A percentile compares a stretch with the other conserved stretches of the same genome.
Conservation (phyloP, 2,329 filamentous ascomycete species). For the Eutypa lata region DNA sequence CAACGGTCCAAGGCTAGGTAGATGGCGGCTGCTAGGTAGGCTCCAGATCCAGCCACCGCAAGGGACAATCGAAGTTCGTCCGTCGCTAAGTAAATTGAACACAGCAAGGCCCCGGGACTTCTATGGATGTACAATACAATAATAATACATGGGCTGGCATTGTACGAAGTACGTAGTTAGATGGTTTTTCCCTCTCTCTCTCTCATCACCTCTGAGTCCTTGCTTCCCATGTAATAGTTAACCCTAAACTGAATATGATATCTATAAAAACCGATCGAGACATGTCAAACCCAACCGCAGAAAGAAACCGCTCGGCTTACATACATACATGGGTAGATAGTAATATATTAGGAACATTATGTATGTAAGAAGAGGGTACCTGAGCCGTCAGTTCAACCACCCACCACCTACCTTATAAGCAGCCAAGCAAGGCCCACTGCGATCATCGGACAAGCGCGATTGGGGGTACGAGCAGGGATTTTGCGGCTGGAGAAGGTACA, state of each 20-base stretch:
- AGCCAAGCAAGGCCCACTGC: conserved; percentile 8
- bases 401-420: no score
- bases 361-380: conserved; percentile 13
- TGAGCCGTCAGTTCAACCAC: conserved; percentile 17
- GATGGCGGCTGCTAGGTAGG: background rate
- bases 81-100: background rate
- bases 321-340: no score
- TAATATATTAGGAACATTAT: no score
- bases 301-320: conserved; percentile 5
- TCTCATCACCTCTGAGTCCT: background rate
- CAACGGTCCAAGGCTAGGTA: background rate
- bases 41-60: background rate
- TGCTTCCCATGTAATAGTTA: background rate
- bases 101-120: background rate
- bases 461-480: conserved; percentile 23
- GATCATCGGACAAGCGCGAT: conserved; percentile 30
- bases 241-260: conserved; percentile 3
- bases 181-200: background rate
- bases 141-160: background rate
- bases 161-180: no score
- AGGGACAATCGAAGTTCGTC: background rate
- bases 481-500: conserved; percentile 17
- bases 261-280: conserved; percentile 3
- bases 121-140: no score
- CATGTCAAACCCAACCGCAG: no score